These are phyloP conservation scores for Heliamphora exappendiculata DNA, from an alignment of 148 eudicot genomes.

Conservation along the genomic window DNA sequence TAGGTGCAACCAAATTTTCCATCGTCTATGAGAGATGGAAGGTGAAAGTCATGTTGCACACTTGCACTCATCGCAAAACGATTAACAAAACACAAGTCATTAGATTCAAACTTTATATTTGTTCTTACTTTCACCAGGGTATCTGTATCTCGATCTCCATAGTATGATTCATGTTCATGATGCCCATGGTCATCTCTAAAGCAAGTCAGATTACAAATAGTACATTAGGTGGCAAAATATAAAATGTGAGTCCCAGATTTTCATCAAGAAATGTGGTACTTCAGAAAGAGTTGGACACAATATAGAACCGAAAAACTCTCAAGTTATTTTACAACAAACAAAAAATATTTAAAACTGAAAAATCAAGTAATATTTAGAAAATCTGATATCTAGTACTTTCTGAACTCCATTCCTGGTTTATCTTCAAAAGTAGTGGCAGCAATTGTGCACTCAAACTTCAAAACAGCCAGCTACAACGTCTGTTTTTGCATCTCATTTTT, in stretches of 20 bases:
- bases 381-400: background rate
- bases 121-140: conserved; percentile 68
- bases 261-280: background rate
- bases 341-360: background rate
- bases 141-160: conserved; percentile 95
- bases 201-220: conserved; percentile 5
- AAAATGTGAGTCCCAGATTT: conserved; percentile 10
- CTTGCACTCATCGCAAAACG: background rate
- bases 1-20: conserved; percentile 65
- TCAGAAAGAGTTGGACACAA: background rate
- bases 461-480: background rate
- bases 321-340: background rate
- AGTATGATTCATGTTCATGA: conserved; percentile 93
- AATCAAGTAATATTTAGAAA: background rate
- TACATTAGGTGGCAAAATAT: conserved; percentile 7
- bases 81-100: background rate
- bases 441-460: conserved; percentile 2
- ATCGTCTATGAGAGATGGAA: conserved; percentile 43
- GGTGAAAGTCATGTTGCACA: conserved; percentile 12
- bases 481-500: background rate
- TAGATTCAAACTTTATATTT: background rate
- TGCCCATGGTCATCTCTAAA: conserved; percentile 71
- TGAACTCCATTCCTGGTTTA: background rate
- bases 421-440: background rate
- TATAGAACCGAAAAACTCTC: background rate